These are phyloP conservation scores for Chrysosporium keratinophilum DNA, from an alignment of 2,329 filamentous ascomycete genomes.

Conservation along the genomic window DNA sequence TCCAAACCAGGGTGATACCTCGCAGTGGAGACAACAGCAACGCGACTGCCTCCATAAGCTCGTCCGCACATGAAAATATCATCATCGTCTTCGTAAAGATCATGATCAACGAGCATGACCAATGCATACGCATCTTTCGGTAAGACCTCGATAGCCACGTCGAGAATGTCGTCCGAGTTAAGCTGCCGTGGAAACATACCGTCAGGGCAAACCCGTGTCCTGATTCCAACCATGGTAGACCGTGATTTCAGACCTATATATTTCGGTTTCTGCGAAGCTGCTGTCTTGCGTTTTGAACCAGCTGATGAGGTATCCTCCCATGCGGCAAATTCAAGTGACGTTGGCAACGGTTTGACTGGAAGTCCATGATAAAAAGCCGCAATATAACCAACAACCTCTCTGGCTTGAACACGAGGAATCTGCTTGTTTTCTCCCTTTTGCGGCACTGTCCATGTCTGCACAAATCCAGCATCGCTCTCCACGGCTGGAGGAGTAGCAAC, in stretches of 20 bases:
- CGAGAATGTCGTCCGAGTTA: conserved; percentile 52
- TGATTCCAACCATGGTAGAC: conserved; percentile 40
- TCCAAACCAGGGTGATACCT: conserved; percentile 49
- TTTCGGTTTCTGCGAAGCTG: conserved; percentile 5
- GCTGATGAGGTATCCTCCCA: conserved; percentile 34
- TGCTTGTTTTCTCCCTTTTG: conserved; percentile 3
- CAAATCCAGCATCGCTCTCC: conserved; percentile 5
- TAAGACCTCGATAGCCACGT: conserved; percentile 45
- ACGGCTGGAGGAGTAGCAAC: conserved; percentile 41
- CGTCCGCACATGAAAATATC: conserved; percentile 58
- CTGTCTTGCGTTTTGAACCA: neutral
- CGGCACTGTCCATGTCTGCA: conserved; percentile 17
- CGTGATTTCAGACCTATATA: conserved; percentile 40
- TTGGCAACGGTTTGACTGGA: conserved; percentile 37
- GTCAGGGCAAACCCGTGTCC: conserved; percentile 42
- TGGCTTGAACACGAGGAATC: conserved; percentile 16
- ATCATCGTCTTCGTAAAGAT: conserved; percentile 55
- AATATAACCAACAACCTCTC: conserved; percentile 37
- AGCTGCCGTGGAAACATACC: conserved; percentile 37
- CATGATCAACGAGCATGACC: conserved; percentile 49
- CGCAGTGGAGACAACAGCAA: conserved; percentile 52
- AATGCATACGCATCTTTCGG: conserved; percentile 51
- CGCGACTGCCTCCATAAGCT: conserved; percentile 54
- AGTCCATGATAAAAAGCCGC: conserved; percentile 47
- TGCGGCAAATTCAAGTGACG: conserved; percentile 36